Evolutionary conservation across 208 protist species (phyloP).

Genomic region (Leishmania tarentolae): DNA sequence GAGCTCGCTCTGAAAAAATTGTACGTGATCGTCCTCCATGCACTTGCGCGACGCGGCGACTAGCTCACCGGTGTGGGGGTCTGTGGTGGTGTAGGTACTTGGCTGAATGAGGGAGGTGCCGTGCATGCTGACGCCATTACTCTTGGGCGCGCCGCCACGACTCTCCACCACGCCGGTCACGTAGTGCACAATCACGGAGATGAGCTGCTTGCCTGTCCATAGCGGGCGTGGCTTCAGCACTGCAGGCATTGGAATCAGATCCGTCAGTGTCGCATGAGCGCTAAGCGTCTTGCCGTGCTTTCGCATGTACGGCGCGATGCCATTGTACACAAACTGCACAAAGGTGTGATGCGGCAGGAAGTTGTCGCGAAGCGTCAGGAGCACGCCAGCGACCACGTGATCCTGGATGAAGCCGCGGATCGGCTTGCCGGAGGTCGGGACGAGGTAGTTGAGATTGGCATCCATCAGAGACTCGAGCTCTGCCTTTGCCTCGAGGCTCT

Average conservation of each 20-base stretch:
- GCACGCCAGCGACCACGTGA: slow-evolving; percentile 97
- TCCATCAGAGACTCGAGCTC: slow-evolving; percentile 96
- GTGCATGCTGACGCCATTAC: slow-evolving; percentile 80
- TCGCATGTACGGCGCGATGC: slow-evolving; percentile 81
- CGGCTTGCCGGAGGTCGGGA: slow-evolving; percentile 96
- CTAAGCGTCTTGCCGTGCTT: slow-evolving; percentile 44
- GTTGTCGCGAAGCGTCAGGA: slow-evolving; percentile 96
- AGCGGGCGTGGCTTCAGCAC: slow-evolving; percentile 94
- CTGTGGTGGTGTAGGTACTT: slow-evolving; percentile 76
- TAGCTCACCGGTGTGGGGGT: slow-evolving; percentile 48
- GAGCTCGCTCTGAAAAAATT: slow-evolving; percentile 95
- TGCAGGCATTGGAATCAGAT: slow-evolving; percentile 89
- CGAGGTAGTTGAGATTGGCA: slow-evolving; percentile 97
- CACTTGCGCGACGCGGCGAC: slow-evolving; percentile 29
- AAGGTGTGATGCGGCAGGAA: slow-evolving; percentile 95
- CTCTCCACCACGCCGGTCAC: slow-evolving; percentile 60
- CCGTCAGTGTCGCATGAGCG: slow-evolving; percentile 52
- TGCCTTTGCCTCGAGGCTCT: slow-evolving; percentile 93
- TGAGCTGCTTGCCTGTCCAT: slow-evolving; percentile 99
- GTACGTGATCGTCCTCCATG: slow-evolving; percentile 83
- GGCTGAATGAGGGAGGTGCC: slow-evolving; percentile 83
- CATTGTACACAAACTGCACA: slow-evolving; percentile 94
- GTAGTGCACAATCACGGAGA: slow-evolving; percentile 87
- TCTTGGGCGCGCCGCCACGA: slow-evolving; percentile 12
- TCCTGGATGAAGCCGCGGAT: slow-evolving; percentile 99